A percentile compares a stretch with the other conserved stretches of the same genome.
Evolutionary conservation across 202 grass and related monocot genomes (phyloP).

Genomic region (Carex arenaria): DNA sequence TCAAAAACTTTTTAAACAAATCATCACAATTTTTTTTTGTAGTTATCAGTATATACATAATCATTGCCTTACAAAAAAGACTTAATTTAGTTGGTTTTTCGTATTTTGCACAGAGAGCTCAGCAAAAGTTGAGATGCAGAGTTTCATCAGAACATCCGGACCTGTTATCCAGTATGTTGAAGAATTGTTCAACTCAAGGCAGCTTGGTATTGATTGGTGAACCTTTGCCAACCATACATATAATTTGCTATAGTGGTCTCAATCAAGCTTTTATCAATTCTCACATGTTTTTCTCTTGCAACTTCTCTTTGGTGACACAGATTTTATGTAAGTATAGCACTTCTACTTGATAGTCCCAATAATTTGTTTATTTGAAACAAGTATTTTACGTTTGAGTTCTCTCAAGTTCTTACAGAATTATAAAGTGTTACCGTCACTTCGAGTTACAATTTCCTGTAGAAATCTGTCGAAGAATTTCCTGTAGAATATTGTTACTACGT

Average conservation of each 20-base stretch:
- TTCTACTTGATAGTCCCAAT: background rate
- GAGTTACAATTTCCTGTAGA: background rate
- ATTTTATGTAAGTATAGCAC: background rate
- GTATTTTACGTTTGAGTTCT: background rate
- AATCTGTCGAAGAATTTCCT: too few species aligned
- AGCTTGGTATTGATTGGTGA: slow-evolving; percentile 80
- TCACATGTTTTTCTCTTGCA: background rate
- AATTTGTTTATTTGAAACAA: background rate
- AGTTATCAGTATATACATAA: background rate
- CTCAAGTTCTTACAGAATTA: background rate
- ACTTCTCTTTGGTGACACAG: background rate
- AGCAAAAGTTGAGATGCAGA: slow-evolving; percentile 70
- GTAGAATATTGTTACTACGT: too few species aligned
- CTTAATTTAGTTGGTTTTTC: background rate
- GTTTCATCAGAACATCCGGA: slow-evolving; percentile 53
- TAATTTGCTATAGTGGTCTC: background rate
- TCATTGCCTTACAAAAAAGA: background rate
- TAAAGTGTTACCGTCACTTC: too few species aligned
- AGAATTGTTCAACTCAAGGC: slow-evolving; percentile 55
- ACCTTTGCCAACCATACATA: background rate
- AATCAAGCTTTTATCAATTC: background rate
- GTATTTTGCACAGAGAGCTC: slow-evolving; percentile 50
- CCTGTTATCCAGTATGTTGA: slow-evolving; percentile 59
- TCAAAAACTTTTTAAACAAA: background rate
- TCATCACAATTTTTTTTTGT: background rate